These are phyloP conservation scores for Capronia epimyces DNA, from an alignment of 2,329 filamentous ascomycete species.

Conservation along the genomic window DNA sequence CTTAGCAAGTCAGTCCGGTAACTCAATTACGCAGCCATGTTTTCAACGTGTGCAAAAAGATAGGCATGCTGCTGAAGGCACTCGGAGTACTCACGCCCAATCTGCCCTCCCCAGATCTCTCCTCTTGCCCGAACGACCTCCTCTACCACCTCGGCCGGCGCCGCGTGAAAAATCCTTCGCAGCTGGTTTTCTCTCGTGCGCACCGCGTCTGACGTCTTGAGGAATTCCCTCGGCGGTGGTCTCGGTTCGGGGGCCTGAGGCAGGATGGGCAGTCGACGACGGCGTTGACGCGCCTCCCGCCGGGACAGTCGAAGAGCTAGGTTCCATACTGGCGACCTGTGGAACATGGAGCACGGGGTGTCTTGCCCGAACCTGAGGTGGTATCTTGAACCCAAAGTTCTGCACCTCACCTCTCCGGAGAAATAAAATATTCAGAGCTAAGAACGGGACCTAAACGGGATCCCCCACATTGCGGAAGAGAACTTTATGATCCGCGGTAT, in stretches of 20 bases:
- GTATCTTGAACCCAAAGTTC: too few species aligned
- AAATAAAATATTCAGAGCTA: too few species aligned
- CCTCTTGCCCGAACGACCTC: slow-evolving; percentile 45
- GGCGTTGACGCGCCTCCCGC: slow-evolving; percentile 4
- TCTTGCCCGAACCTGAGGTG: too few species aligned
- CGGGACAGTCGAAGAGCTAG: slow-evolving; percentile 11
- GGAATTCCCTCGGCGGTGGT: slow-evolving; percentile 4
- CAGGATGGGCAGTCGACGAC: not conserved
- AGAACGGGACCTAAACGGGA: too few species aligned
- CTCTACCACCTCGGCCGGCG: slow-evolving; percentile 29
- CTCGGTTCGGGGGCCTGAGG: not conserved
- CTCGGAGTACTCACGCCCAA: slow-evolving; percentile 51
- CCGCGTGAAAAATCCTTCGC: slow-evolving; percentile 20
- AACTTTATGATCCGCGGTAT: too few species aligned
- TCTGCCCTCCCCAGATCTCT: slow-evolving; percentile 62
- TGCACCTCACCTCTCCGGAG: too few species aligned
- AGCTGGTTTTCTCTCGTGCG: slow-evolving; percentile 16
- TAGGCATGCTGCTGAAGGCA: not conserved
- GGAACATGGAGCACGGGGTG: slow-evolving; percentile 20
- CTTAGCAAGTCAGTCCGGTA: slow-evolving; percentile 46
- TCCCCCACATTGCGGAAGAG: too few species aligned
- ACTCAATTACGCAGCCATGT: slow-evolving; percentile 13
- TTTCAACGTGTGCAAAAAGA: not conserved
- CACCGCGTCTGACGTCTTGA: slow-evolving; percentile 4
- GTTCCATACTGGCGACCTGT: slow-evolving; percentile 12